Conservation (phyloP, 805 yeast species). For the Kodamaea neixiangensis region DNA sequence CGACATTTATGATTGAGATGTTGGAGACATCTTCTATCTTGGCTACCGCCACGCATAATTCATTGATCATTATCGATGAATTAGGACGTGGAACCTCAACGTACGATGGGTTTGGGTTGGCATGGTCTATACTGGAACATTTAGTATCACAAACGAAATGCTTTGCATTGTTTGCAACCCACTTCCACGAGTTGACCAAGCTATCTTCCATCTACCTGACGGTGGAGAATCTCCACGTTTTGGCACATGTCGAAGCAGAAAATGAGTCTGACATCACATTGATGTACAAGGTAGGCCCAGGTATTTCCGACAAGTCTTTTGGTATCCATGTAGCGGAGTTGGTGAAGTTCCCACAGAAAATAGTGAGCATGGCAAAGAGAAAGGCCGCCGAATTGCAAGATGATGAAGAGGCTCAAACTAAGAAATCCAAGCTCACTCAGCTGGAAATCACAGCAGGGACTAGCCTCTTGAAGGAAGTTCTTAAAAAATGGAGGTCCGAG, state of each 20-base stretch:
- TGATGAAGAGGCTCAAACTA: constrained; percentile 43
- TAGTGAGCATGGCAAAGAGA: constrained; percentile 92
- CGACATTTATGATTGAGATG: constrained; percentile 97
- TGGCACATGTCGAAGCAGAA: constrained; percentile 75
- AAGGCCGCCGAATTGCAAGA: constrained; percentile 87
- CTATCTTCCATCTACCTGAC: constrained; percentile 61
- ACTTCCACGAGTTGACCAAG: constrained; percentile 92
- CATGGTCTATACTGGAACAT: constrained; percentile 93
- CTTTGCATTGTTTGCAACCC: constrained; percentile 92
- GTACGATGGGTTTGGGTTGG: constrained; percentile 96
- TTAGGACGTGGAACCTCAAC: constrained; percentile 90
- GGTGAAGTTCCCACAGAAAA: constrained; percentile 88
- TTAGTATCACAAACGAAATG: constrained; percentile 70
- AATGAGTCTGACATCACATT: constrained; percentile 70
- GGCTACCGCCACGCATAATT: constrained; percentile 72
- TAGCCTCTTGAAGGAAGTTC: constrained; percentile 45
- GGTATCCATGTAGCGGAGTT: constrained; percentile 98
- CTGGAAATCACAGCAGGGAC: constrained; percentile 59
- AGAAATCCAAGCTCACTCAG: constrained; percentile 51
- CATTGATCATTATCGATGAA: constrained; percentile 89
- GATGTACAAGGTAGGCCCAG: constrained; percentile 91
- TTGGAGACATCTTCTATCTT: constrained; percentile 87
- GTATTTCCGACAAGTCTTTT: constrained; percentile 93
- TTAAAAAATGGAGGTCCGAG: constrained; percentile 55
- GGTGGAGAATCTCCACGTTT: constrained; percentile 86